phyloP scores from a whole-genome alignment of 495 filamentous ascomycete genomes.

The Talaromyces borbonicus region DNA sequence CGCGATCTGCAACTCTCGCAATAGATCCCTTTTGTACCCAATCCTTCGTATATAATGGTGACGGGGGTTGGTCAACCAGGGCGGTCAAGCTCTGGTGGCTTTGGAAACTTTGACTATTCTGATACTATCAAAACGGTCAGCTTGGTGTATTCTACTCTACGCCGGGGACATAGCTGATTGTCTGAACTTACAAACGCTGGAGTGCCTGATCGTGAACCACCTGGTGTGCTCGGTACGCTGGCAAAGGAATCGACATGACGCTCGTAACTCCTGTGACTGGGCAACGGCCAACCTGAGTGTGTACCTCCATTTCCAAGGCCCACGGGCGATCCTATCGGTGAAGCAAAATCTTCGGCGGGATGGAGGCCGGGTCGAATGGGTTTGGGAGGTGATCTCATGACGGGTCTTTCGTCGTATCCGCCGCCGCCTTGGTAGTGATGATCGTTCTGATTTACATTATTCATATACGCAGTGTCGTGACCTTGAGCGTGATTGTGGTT shows the following conservation, averaged over 20 bases:
- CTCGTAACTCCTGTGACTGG: background rate
- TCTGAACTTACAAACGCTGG: constrained; percentile 18
- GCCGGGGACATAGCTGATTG: no score
- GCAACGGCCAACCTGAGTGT: background rate
- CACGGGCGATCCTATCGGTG: background rate
- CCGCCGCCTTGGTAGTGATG: no score
- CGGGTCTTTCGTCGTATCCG: background rate
- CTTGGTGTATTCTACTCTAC: background rate
- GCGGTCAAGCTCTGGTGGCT: constrained; percentile 17
- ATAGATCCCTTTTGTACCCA: constrained; percentile 27
- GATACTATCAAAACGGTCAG: constrained; percentile 11
- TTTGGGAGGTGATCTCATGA: constrained; percentile 6
- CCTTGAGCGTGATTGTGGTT: constrained; percentile 11
- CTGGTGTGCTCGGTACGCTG: constrained; percentile 16
- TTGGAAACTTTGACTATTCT: constrained; percentile 17
- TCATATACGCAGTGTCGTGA: background rate
- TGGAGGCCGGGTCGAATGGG: constrained; percentile 18
- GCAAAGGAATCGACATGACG: constrained; percentile 8
- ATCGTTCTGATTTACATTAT: constrained; percentile 2
- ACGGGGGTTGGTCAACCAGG: constrained; percentile 16
- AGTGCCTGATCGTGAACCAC: constrained; percentile 22
- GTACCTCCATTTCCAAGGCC: background rate
- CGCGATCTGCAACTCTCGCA: constrained; percentile 26
- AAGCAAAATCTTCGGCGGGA: background rate
- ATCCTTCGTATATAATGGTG: constrained; percentile 21